Evolutionary conservation across 495 filamentous ascomycete genomes (phyloP), one percentile per base, ranked within the genome.

Genomic region (Evansstolkia leycettana): DNA sequence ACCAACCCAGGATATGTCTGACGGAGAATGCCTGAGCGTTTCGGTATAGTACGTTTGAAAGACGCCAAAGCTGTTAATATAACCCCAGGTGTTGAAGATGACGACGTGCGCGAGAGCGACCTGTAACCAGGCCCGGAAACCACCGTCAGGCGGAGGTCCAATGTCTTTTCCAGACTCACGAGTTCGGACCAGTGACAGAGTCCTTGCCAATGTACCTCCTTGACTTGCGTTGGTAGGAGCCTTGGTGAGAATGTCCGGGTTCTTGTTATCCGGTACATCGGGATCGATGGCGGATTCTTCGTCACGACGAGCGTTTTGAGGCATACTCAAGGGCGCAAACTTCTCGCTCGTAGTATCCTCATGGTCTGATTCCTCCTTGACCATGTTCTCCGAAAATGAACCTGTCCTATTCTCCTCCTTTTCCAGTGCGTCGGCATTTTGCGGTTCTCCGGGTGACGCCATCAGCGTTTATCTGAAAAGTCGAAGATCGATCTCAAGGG

Each of bases 41-140:
- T 66, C 47, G 8, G 69, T 68, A 49, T 89, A 92, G 60, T 89
- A 81, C 1, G 76, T 64, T 42, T 92, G 86, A 52, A 88, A 92
- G 1, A 86, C 67, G 11, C 84, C 83, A 42, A 84, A 89, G 17
- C 76, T 78, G 48, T 76, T 75, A 51, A 82, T 75, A 45, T 79
- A 78, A 15, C 82, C 82, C 80, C 80, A 88, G 2, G 80, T 82
- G 33, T 76, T 77, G 57, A 76, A 75, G 36, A 83, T 69, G 34
- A 81, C 67, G 7, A 86, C 55, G 52, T 79, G 77, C 2, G 60
- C 74, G 53, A 76, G 65, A n/a, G 67, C 58, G 11, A 73, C 76
- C 52, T 82, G 78, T 1, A 61, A 67, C 80, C 80, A 85, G 6
- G 80, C 80, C 30, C 56, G 47, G 16, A 71, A 44, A 3, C 80